Evolutionary conservation across 352 stramenopile genomes (phyloP), one percentile per base, ranked within the genome.

Genomic region (Thalassiosira hispida): DNA sequence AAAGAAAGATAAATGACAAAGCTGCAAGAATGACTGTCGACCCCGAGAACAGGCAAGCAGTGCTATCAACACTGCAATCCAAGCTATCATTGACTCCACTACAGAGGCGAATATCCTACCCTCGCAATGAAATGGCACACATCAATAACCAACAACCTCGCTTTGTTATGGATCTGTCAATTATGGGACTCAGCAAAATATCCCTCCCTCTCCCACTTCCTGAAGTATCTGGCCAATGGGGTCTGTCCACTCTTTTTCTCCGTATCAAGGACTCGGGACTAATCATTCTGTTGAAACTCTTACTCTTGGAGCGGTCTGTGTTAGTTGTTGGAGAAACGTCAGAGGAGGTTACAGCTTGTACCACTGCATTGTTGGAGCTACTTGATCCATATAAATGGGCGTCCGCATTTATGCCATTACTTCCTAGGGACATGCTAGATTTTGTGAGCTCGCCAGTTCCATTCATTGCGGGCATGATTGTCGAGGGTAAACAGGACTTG

Each of bases 391-490:
- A 81, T 56, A 79, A 80, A 72, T 87, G 79, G 79, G 74, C 79
- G 33, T 79, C 52, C 73, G 68, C 74, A 6, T 87, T 87, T 53
- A 87, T 87, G 79, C 79, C 79, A n/a, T 31, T 87, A 35, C 71
- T 87, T 55, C 79, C 79, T 42, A 40, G 29, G 42, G 70, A 81
- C 40, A 84, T 87, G 79, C 42, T 87, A 25, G 79, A 84, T 77
- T 87, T 87, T 77, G 79, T 87, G 1, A 82, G 75, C 68, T 87
- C 74, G 9, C 79, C 79, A 60, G 79, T 87, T 56, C 79, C 79
- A 46, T 87, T 87, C 29, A 77, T 87, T 56, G 74, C 74, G 20
- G 79, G 79, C n/a, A 80, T 83, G 57, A 73, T 83, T 49, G 69
- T 81, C 14, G 63, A 81, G 18, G 52, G 64, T 12, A 83, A 72